Evolutionary conservation across 2,329 filamentous ascomycete species (phyloP), one percentile per base, ranked within the genome.

Genomic region (Chrysoporthe cubensis): DNA sequence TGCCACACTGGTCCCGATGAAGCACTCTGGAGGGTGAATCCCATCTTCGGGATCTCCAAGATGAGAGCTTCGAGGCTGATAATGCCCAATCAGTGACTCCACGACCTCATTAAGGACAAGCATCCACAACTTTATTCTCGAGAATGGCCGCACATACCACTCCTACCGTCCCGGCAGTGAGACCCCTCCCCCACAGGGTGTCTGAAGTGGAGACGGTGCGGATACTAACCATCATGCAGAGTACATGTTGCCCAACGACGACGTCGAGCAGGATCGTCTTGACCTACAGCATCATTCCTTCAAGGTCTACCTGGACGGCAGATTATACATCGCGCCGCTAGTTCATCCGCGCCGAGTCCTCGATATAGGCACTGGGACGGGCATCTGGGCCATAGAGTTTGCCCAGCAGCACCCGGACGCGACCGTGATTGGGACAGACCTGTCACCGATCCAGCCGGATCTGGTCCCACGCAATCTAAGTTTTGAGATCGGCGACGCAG

Each of bases 401-500:
- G 81, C 81, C 21, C 75, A 79, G 62, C 76, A 80, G 66, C 76
- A 78, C 69, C 81, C 81, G 0, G 73, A 78, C 2, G 72, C 75
- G 1, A 66, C 73, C 46, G 80, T 82, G n/a, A 74, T 76, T 9
- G 81, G 81, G 34, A 82, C 78, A 2, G 82, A 85, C 68, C 75
- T 84, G 1, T 82, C 80, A 57, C 82, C 82, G 1, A 79, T 81
- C 37, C 83, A 85, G 68, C 71, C 56, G 2, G 48, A n/a, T 32
- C 74, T 75, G 60, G 76, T 86, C 2, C 85, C 85, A 14, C 81
- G 83, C 21, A 88, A 87, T 69, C 80, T 85, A 58, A 78, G 77
- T 32, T 88, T 87, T 74, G 77, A 86, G 65, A 80, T 87, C 44
- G 85, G 87, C 71, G 85, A 87, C 72, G 79, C 83, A 8, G 83